Evolutionary conservation across 1,284 basidiomycete species (phyloP).

Genomic region (Pterulicium gracile): DNA sequence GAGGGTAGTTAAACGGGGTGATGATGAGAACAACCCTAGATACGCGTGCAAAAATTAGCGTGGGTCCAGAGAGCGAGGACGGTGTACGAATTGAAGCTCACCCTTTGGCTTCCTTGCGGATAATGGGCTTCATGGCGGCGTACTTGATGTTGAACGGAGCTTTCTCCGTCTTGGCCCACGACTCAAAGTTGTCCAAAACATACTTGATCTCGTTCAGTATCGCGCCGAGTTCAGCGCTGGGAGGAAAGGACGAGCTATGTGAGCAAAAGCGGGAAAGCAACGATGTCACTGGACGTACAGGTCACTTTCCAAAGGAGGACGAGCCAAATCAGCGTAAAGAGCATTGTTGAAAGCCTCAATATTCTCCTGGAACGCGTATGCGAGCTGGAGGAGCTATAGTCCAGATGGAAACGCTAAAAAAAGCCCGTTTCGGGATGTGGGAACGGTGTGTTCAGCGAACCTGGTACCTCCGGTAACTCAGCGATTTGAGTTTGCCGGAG

Average conservation of each 20-base stretch:
- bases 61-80: conserved; percentile 52
- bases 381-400: conserved; percentile 20
- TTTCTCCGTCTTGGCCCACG: conserved; percentile 67
- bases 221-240: conserved; percentile 45
- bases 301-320: background rate
- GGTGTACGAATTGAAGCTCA: conserved; percentile 47
- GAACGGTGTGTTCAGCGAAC: too few relatives aligned
- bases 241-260: background rate
- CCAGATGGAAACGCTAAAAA: background rate
- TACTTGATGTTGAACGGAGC: conserved; percentile 45
- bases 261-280: background rate
- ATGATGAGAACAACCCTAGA: conserved; percentile 44
- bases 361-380: conserved; percentile 28
- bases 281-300: background rate
- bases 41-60: background rate
- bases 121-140: conserved; percentile 44
- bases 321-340: conserved; percentile 12
- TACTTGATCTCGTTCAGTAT: conserved; percentile 50
- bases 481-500: conserved; percentile 21
- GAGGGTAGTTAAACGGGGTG: conserved; percentile 34
- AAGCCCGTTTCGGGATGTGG: too few relatives aligned
- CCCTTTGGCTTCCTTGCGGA: conserved; percentile 73
- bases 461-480: conserved; percentile 27
- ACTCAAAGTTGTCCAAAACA: conserved; percentile 58
- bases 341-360: conserved; percentile 19